phyloP scores from a whole-genome alignment of 495 filamentous ascomycete species.

The Penicillium macrosclerotiorum region DNA sequence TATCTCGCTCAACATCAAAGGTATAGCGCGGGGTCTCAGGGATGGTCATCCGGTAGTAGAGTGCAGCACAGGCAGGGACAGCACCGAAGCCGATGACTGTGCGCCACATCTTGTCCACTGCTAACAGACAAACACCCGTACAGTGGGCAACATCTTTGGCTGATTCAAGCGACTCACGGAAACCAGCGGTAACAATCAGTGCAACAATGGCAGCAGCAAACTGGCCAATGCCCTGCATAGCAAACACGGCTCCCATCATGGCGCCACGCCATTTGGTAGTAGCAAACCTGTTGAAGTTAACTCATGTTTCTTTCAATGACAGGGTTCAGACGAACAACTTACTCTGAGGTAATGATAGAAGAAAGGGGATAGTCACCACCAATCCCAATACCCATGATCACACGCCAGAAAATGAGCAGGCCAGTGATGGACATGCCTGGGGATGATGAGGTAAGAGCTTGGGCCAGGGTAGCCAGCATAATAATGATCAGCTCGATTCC shows the following conservation, averaged over 20 bases:
- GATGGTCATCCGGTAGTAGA: slow-evolving; percentile 87
- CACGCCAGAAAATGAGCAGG: slow-evolving; percentile 84
- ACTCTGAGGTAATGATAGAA: slow-evolving; percentile 81
- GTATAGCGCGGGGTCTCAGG: slow-evolving; percentile 82
- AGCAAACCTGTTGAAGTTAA: slow-evolving; percentile 56
- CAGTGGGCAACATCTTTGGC: slow-evolving; percentile 51
- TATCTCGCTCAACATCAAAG: slow-evolving; percentile 74
- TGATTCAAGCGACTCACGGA: slow-evolving; percentile 62
- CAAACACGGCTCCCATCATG: slow-evolving; percentile 87
- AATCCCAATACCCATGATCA: slow-evolving; percentile 80
- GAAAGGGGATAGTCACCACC: slow-evolving; percentile 86
- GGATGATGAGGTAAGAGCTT: slow-evolving; percentile 68
- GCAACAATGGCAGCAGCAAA: slow-evolving; percentile 68
- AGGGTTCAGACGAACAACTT: too few relatives aligned
- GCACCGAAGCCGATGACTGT: slow-evolving; percentile 73
- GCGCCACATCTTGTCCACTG: slow-evolving; percentile 87
- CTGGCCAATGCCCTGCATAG: slow-evolving; percentile 81
- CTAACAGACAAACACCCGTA: slow-evolving; percentile 61
- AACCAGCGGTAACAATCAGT: slow-evolving; percentile 68
- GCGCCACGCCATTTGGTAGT: slow-evolving; percentile 81
- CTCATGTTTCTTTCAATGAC: too few relatives aligned
- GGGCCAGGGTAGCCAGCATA: slow-evolving; percentile 79
- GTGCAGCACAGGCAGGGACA: slow-evolving; percentile 71
- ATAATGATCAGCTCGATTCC: slow-evolving; percentile 86
- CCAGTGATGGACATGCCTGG: slow-evolving; percentile 69